Conservation (phyloP, 1,284 basidiomycete genomes). For the Malassezia slooffiae region DNA sequence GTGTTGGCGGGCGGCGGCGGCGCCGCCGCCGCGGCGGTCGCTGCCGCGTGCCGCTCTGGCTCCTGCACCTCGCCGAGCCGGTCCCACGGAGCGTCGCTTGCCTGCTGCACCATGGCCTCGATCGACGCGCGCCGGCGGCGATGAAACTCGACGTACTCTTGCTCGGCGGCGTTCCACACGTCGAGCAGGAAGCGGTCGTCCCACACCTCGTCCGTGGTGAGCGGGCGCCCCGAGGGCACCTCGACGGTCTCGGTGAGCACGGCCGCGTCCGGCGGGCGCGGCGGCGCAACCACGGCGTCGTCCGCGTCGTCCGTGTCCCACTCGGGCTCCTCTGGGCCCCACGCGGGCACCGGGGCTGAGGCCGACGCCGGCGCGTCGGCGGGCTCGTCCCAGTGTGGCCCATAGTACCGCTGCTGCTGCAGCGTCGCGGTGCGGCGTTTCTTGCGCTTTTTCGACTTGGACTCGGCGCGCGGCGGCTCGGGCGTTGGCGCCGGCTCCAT, state of each 20-base stretch:
- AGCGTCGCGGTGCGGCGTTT: neutral
- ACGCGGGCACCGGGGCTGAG: neutral
- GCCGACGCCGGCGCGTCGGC: neutral
- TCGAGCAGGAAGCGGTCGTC: constrained; percentile 18
- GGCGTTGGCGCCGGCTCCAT: neutral
- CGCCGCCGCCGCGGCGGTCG: no score
- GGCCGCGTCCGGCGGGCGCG: neutral
- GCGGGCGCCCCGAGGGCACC: neutral
- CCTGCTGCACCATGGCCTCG: neutral
- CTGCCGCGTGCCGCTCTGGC: no score
- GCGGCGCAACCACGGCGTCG: constrained; percentile 14
- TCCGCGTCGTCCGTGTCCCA: constrained; percentile 2
- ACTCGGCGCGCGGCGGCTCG: neutral
- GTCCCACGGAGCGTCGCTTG: constrained; percentile 1
- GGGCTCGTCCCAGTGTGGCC: constrained; percentile 13
- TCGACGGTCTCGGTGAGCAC: constrained; percentile 1
- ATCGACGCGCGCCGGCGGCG: constrained; percentile 1
- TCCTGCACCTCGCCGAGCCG: no score
- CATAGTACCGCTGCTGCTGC: constrained; percentile 2
- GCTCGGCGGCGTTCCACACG: constrained; percentile 15
- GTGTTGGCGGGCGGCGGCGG: no score
- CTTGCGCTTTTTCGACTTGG: neutral
- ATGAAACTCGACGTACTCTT: constrained; percentile 18
- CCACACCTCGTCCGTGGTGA: constrained; percentile 15
- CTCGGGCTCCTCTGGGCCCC: neutral